Evolutionary conservation across 345 rosid genomes (phyloP).

Genomic region (Isatis tinctoria): DNA sequence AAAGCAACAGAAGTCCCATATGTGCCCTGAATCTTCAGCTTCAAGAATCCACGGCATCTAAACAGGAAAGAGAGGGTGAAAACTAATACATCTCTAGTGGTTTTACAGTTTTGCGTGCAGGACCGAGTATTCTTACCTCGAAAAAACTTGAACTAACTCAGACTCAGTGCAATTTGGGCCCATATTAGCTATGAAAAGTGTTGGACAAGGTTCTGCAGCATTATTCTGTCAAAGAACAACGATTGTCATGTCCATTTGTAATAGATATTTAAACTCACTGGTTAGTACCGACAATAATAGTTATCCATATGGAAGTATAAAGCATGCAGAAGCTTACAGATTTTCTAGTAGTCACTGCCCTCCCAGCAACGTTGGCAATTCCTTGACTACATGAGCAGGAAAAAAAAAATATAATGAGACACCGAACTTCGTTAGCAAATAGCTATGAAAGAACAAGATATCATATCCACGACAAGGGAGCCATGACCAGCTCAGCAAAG

Average conservation of each 20-base stretch:
- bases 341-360: constrained; percentile 36
- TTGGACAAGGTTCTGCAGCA: constrained; percentile 69
- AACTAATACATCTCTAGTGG: constrained; percentile 2
- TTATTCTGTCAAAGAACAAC: constrained; percentile 38
- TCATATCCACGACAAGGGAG: constrained; percentile 32
- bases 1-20: constrained; percentile 84
- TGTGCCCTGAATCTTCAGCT: constrained; percentile 77
- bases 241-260: background rate
- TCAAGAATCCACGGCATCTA: constrained; percentile 84
- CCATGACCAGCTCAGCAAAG: constrained; percentile 33
- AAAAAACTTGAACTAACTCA: constrained; percentile 67
- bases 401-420: constrained; percentile 10
- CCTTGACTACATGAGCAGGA: constrained; percentile 46
- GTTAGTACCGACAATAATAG: background rate
- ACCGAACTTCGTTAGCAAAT: background rate
- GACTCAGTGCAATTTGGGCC: constrained; percentile 80
- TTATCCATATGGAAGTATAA: background rate
- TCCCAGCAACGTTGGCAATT: constrained; percentile 39
- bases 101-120: background rate
- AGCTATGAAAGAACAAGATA: constrained; percentile 24
- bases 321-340: constrained; percentile 40
- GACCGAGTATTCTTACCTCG: constrained; percentile 46
- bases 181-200: constrained; percentile 79
- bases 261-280: background rate
- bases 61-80: constrained; percentile 8